Evolutionary conservation across 2,329 filamentous ascomycete genomes (phyloP).

Genomic region (Xylariaceae sp.): DNA sequence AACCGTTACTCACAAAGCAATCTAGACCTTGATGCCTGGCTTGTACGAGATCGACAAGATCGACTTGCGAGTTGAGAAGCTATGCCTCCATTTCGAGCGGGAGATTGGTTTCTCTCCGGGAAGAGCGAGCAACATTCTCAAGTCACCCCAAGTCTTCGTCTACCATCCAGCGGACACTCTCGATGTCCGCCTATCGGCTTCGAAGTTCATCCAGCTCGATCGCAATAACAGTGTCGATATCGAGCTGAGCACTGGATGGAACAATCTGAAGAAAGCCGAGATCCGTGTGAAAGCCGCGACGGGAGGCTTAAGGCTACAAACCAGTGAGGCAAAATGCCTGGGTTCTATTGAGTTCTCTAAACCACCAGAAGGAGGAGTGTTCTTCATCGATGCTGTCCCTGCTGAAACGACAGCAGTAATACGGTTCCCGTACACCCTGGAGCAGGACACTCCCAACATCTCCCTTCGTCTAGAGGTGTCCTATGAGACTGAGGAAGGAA

Average conservation of each 20-base stretch:
- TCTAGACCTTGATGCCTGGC: conserved; percentile 61
- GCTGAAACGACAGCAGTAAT: conserved; percentile 50
- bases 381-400: conserved; percentile 45
- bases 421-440: conserved; percentile 74
- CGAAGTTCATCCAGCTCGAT: conserved; percentile 72
- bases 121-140: conserved; percentile 48
- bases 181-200: conserved; percentile 60
- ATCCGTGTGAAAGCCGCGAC: conserved; percentile 60
- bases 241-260: conserved; percentile 67
- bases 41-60: conserved; percentile 71
- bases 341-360: conserved; percentile 42
- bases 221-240: conserved; percentile 73
- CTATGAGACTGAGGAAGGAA: conserved; percentile 63
- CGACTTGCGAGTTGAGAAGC: conserved; percentile 56
- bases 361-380: conserved; percentile 48
- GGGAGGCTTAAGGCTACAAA: conserved; percentile 59
- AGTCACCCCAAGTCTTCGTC: conserved; percentile 59
- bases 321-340: conserved; percentile 51
- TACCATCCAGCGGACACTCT: conserved; percentile 68
- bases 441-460: conserved; percentile 67
- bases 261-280: conserved; percentile 56
- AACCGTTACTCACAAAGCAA: conserved; percentile 35
- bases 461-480: conserved; percentile 69
- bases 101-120: conserved; percentile 45
- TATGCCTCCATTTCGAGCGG: conserved; percentile 62